These are phyloP conservation scores for Nissolia schottii DNA, from an alignment of 306 rosid species.

Conservation along the genomic window DNA sequence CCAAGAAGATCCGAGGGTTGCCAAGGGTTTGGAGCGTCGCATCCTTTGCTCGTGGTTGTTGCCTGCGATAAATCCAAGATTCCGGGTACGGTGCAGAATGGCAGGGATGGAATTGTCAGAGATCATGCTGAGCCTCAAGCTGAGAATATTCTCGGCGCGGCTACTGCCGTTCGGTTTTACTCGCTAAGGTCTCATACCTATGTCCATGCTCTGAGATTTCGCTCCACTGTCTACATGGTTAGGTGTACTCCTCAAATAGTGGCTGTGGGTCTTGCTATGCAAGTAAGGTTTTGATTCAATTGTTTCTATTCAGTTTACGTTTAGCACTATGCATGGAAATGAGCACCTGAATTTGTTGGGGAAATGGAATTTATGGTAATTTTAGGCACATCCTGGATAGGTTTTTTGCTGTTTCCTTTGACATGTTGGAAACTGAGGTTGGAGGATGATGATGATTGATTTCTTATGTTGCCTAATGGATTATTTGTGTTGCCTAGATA, in stretches of 20 bases:
- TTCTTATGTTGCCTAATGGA: slow-evolving; percentile 5
- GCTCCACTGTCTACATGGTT: slow-evolving; percentile 88
- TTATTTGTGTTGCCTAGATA: slow-evolving; percentile 17
- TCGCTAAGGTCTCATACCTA: slow-evolving; percentile 74
- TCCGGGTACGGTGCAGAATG: slow-evolving; percentile 64
- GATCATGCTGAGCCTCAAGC: slow-evolving; percentile 44
- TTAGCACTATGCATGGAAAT: slow-evolving; percentile 11
- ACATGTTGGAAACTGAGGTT: slow-evolving; percentile 14
- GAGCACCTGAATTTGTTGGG: background rate
- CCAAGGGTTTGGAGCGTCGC: slow-evolving; percentile 79
- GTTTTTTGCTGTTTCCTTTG: slow-evolving; percentile 21
- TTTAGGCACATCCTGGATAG: background rate
- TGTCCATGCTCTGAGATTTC: slow-evolving; percentile 93
- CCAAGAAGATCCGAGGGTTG: slow-evolving; percentile 52
- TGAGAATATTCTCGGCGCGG: slow-evolving; percentile 55
- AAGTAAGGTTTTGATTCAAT: slow-evolving; percentile 57
- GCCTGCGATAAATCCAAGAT: slow-evolving; percentile 78
- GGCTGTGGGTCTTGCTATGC: slow-evolving; percentile 92
- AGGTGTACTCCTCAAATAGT: slow-evolving; percentile 93
- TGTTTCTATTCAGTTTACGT: slow-evolving; percentile 8
- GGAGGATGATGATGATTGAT: background rate
- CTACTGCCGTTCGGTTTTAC: slow-evolving; percentile 90
- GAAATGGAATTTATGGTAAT: slow-evolving; percentile 6
- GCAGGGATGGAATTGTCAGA: slow-evolving; percentile 48
- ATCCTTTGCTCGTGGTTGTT: slow-evolving; percentile 92